Conservation (phyloP, 2,329 filamentous ascomycete species). For the Pseudopithomyces chartarum region DNA sequence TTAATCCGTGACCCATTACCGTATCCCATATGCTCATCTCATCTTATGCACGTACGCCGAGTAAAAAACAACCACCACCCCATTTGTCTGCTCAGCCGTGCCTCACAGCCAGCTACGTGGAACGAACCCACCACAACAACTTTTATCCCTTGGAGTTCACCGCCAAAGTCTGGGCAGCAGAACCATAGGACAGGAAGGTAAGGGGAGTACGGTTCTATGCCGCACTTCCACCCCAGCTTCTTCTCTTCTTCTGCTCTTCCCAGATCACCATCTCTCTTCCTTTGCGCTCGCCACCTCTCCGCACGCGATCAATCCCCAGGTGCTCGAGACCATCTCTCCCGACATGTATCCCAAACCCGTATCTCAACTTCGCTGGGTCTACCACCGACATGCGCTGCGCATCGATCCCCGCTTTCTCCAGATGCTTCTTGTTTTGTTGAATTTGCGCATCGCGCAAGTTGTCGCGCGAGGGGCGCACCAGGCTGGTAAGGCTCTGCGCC, state of each 20-base stretch:
- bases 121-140: not conserved
- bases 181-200: too few species aligned
- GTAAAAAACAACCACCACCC: not conserved
- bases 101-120: not conserved
- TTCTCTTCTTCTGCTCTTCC: constrained; percentile 39
- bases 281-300: constrained; percentile 40
- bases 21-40: constrained; percentile 14
- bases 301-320: constrained; percentile 63
- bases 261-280: constrained; percentile 43
- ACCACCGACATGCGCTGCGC: constrained; percentile 33
- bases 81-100: not conserved
- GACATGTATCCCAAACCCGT: constrained; percentile 62
- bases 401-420: constrained; percentile 16
- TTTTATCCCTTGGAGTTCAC: not conserved
- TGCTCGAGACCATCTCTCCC: constrained; percentile 65
- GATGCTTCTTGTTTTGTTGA: constrained; percentile 18
- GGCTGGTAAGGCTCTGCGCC: constrained; percentile 30
- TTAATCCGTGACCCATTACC: constrained; percentile 10
- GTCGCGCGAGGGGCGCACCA: constrained; percentile 34
- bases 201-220: not conserved
- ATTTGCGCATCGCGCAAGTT: constrained; percentile 31
- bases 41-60: constrained; percentile 1
- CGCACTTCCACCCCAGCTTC: constrained; percentile 28
- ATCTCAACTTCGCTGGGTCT: constrained; percentile 47
- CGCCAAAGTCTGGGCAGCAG: too few species aligned